These are phyloP conservation scores for Tetragonia tetragonoides DNA, from an alignment of 148 eudicot genomes.

Conservation along the genomic window DNA sequence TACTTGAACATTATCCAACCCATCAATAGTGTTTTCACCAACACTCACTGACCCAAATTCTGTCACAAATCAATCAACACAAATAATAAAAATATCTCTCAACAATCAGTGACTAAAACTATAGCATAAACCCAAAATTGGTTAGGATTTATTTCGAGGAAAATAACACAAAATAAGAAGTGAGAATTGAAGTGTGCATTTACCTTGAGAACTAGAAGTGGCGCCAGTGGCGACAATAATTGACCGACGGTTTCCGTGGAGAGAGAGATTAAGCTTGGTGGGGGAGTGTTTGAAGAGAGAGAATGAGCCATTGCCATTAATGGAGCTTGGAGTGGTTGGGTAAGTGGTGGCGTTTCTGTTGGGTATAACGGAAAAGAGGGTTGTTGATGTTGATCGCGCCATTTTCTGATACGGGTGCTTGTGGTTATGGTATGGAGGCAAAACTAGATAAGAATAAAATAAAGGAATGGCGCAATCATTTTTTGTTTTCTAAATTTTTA, in stretches of 20 bases:
- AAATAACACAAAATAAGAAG: background rate
- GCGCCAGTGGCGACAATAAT: constrained; percentile 25
- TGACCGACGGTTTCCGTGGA: background rate
- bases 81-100: background rate
- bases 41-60: constrained; percentile 34
- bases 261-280: background rate
- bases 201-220: constrained; percentile 41
- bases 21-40: constrained; percentile 24
- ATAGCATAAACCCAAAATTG: background rate
- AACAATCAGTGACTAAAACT: background rate
- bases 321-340: background rate
- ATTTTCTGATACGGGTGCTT: background rate
- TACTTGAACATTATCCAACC: constrained; percentile 59
- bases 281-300: constrained; percentile 5
- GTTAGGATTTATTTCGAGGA: too few species aligned
- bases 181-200: background rate
- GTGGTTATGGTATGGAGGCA: too few species aligned
- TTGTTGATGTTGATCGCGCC: constrained; percentile 27
- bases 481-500: background rate
- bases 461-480: too few species aligned
- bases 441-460: too few species aligned
- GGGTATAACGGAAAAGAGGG: background rate
- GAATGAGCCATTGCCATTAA: background rate
- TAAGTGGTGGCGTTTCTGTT: background rate
- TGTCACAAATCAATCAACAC: constrained; percentile 20